Evolutionary conservation across 1,139 yeast species (phyloP), one percentile per base, ranked within the genome.

Genomic region (Suhomyces taliae): DNA sequence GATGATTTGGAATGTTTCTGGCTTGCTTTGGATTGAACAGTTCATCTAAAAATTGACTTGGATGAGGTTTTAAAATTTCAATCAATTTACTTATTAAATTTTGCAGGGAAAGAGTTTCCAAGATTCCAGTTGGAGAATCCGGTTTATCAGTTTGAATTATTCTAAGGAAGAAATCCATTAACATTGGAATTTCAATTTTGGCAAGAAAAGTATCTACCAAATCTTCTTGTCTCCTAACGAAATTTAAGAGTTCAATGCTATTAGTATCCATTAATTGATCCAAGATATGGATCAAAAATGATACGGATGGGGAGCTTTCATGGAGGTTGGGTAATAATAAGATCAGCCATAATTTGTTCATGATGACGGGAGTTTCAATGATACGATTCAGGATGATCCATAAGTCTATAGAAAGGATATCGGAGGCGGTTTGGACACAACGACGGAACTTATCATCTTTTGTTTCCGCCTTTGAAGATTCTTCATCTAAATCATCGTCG

Each of bases 111-210:
- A 83, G 66, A 1, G 77, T 68, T 29, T 81, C 82, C 45, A 82
- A 67, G 12, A 83, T 79, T 1, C 87, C 87, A 1, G 86, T 82
- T 12, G 87, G 86, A 34, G 78, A 74, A 53, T 82, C 85, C 4
- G 82, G 78, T 53, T 81, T 83, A 60, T 83, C 89, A 0, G 87
- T 80, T 41, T 85, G 85, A 34, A 83, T 81, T 14, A 83, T 73
- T 54, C 84, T 72, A 34, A 83, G 63, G 44, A 83, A 69, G 53
- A 81, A 82, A 54, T 76, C 81, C 78, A 74, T 74, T 34, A 76
- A 58, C 74, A 83, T 76, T 1, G 87, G 85, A 31, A 81, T 77
- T 48, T 81, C 85, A 34, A 82, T 72, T 55, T 81, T 83, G 36
- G 66, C 67, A 39, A 82, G 59, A 56, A 82, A 81, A 10, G 74